Base-by-base conservation (phyloP, 192 early-diverging fungal genomes). In the Thoreauomyces humboldtii region DNA sequence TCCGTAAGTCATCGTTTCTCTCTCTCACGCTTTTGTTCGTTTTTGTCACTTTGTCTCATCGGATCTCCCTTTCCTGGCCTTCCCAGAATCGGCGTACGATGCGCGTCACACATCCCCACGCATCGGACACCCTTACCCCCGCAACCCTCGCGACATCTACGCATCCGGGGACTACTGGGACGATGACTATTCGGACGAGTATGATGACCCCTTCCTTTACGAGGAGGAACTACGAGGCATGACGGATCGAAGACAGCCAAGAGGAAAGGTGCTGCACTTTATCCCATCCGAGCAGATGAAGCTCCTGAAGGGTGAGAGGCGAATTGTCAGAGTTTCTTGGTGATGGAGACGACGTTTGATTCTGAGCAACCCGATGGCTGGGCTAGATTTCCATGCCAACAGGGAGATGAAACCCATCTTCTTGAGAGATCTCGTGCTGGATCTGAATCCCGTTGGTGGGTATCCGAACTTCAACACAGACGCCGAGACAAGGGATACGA, bases 271-370 rank as follows among this genome's bases (percentile, higher is more conserved):
- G 7, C 29, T 85, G 32, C 79, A 85, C 34, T 85, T 82, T 60
- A 83, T 85, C 48, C 83, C 83, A 0, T 62, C 62, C 12, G 77
- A 78, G 63, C 80, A 83, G 34, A 68, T 85, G 1, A 85, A 85
- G 68, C 53, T 85, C 4, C 41, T 85, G 34, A 82, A 79, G 79
- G 83, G 83, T 80, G 17, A 24, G 47, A 7, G 7, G 53, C 15
- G 25, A 7, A 35, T 52, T n/a, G 36, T 21, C 15, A 32, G 21
- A 22, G 32, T 44, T 65, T 9, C 33, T 48, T 28, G 12, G 28
- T 59, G 4, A 29, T 58, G 11, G 55, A 57, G n/a, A 17, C 33
- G 7, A 5, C 41, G 41, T 14, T 65, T 25, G 15, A 7, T 9
- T 14, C 21, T 24, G 7, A 41, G 19, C 33, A 12, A 35, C 14